These are phyloP conservation scores for Apiospora pterosperma DNA, from an alignment of 2,329 filamentous ascomycete genomes.

Conservation along the genomic window DNA sequence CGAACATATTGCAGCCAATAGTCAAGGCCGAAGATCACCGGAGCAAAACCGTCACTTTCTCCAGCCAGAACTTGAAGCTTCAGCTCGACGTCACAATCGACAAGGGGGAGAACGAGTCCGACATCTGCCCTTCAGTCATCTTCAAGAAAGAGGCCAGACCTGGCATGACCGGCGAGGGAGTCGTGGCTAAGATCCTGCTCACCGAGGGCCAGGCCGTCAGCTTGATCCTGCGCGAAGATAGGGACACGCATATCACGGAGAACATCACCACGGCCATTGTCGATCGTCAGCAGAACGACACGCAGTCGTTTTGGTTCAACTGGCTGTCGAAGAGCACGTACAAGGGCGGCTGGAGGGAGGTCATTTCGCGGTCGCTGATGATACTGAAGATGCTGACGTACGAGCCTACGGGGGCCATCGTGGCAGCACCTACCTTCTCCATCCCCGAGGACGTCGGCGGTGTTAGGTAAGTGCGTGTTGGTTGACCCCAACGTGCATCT, in stretches of 20 bases:
- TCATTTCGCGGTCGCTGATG: slow-evolving; percentile 67
- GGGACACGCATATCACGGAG: slow-evolving; percentile 52
- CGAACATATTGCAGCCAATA: slow-evolving; percentile 46
- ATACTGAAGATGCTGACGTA: slow-evolving; percentile 75
- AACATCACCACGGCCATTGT: slow-evolving; percentile 57
- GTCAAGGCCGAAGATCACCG: slow-evolving; percentile 35
- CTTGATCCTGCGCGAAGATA: slow-evolving; percentile 64
- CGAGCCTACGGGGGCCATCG: slow-evolving; percentile 74
- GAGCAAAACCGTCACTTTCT: slow-evolving; percentile 63
- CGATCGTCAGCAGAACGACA: slow-evolving; percentile 63
- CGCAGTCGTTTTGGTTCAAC: slow-evolving; percentile 68
- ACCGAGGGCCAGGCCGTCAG: slow-evolving; percentile 66
- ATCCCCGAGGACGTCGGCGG: slow-evolving; percentile 73
- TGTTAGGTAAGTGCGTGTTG: slow-evolving; percentile 32
- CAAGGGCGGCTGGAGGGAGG: slow-evolving; percentile 69
- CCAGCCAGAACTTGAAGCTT: slow-evolving; percentile 54
- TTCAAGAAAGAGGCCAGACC: slow-evolving; percentile 52
- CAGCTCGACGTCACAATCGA: slow-evolving; percentile 68
- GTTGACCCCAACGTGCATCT: too few relatives aligned
- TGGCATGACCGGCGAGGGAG: slow-evolving; percentile 57
- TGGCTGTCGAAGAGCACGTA: slow-evolving; percentile 72
- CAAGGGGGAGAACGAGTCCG: slow-evolving; percentile 44
- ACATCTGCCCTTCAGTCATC: slow-evolving; percentile 47
- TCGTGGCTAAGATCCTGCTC: slow-evolving; percentile 57
- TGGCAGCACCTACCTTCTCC: slow-evolving; percentile 74